Conservation (phyloP, 1,284 basidiomycete genomes). For the Malassezia cuniculi region DNA sequence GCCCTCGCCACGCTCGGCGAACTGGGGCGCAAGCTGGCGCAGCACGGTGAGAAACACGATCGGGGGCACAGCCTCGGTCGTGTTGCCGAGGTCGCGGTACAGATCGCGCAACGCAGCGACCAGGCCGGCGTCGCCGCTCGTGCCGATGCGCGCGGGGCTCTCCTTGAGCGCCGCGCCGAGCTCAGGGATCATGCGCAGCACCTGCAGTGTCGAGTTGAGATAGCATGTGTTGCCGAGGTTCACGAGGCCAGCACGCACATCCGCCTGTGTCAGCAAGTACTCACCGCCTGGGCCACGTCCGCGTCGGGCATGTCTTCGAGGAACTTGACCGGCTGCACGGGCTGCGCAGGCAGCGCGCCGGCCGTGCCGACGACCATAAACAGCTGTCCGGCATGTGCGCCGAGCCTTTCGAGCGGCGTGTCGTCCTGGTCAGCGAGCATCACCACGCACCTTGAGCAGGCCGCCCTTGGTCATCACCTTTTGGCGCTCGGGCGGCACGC, state of each 20-base stretch:
- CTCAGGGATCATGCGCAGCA: conserved; percentile 77
- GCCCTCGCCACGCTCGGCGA: conserved; percentile 56
- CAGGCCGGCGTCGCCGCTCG: conserved; percentile 46
- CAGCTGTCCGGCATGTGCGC: conserved; percentile 26
- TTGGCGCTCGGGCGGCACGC: conserved; percentile 76
- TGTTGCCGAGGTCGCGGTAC: conserved; percentile 60
- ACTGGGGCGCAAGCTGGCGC: conserved; percentile 74
- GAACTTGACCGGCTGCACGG: conserved; percentile 65
- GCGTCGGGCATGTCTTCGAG: conserved; percentile 73
- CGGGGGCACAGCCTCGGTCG: conserved; percentile 67
- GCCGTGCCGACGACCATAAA: conserved; percentile 57
- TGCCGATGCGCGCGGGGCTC: conserved; percentile 21
- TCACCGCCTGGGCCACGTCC: conserved; percentile 60
- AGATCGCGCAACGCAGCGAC: conserved; percentile 58
- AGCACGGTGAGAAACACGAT: conserved; percentile 58
- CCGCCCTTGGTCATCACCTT: conserved; percentile 94
- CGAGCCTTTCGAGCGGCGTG: conserved; percentile 54
- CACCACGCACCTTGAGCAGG: conserved; percentile 54
- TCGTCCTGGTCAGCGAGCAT: conserved; percentile 56
- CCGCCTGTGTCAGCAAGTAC: conserved; percentile 4
- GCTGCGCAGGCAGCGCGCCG: conserved; percentile 76
- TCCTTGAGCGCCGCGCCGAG: conserved; percentile 50
- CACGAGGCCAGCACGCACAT: conserved; percentile 24
- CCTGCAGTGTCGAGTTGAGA: conserved; percentile 88
- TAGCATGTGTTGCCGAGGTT: conserved; percentile 74